A percentile compares a stretch with the other conserved stretches of the same genome.
Evolutionary conservation across 768 basidiomycete genomes (phyloP).

Genomic region (Tricholoma flavovirens): DNA sequence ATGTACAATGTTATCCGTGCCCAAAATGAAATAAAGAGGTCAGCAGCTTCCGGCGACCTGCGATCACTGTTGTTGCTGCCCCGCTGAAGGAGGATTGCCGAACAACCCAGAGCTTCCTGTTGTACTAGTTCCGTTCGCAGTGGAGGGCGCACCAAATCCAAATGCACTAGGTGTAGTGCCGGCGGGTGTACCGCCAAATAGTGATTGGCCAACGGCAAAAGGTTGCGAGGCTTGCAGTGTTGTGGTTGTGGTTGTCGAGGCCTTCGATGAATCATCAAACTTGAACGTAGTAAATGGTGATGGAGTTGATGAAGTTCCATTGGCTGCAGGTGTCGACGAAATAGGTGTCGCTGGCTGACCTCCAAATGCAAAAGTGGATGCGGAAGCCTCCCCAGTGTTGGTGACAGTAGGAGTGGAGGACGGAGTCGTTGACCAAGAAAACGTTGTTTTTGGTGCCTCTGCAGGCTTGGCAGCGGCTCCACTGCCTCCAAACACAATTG

Average conservation of each 20-base stretch:
- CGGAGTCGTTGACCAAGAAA: constrained; percentile 6
- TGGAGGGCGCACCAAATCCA: constrained; percentile 22
- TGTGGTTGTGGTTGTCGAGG: constrained; percentile 12
- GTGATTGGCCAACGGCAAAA: constrained; percentile 11
- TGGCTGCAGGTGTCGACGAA: constrained; percentile 6
- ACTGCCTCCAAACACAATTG: constrained; percentile 2
- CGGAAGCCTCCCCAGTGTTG: constrained; percentile 2
- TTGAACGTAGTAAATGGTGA: constrained; percentile 10
- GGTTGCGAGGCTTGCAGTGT: constrained; percentile 23
- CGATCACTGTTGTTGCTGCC: constrained; percentile 23
- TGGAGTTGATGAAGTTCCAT: background rate
- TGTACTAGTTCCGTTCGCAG: background rate
- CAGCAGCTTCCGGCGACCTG: background rate
- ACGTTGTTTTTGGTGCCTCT: constrained; percentile 13
- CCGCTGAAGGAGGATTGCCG: constrained; percentile 14
- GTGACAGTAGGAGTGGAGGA: background rate
- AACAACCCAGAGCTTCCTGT: constrained; percentile 11
- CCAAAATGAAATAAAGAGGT: constrained; percentile 1
- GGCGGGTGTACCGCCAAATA: constrained; percentile 14
- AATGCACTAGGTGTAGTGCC: constrained; percentile 21
- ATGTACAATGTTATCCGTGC: constrained; percentile 14
- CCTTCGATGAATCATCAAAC: constrained; percentile 13
- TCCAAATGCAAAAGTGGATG: constrained; percentile 14
- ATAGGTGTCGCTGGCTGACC: constrained; percentile 5
- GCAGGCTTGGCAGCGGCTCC: constrained; percentile 5